Percentiles rank a stretch among this genome's conserved stretches.
Evolutionary conservation across 2,329 filamentous ascomycete genomes (phyloP).

Genomic region (Seiridium unicorne): DNA sequence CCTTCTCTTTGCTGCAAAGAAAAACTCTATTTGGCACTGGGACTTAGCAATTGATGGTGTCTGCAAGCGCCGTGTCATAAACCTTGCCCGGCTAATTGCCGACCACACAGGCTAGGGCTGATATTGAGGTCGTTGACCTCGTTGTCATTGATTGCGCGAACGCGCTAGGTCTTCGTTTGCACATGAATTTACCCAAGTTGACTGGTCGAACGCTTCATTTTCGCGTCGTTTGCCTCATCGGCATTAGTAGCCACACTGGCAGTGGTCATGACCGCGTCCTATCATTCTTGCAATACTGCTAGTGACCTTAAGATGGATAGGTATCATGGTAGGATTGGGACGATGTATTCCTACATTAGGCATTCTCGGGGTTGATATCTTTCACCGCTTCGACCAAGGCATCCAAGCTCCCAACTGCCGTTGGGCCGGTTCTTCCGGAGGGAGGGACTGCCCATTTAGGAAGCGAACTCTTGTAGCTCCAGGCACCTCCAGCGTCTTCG

Average conservation of each 20-base stretch:
- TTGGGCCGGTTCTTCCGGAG: constrained; percentile 67
- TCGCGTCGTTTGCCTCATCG: background rate
- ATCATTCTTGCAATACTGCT: background rate
- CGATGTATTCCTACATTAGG: constrained; percentile 11
- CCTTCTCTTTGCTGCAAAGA: constrained; percentile 3
- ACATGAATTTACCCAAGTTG: background rate
- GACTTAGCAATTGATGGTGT: background rate
- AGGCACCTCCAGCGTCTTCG: constrained; percentile 76
- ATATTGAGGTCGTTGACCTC: background rate
- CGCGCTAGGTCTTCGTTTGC: background rate
- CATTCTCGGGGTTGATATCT: constrained; percentile 41
- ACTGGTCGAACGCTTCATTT: background rate
- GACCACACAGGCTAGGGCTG: constrained; percentile 4
- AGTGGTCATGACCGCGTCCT: background rate
- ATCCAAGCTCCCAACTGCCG: constrained; percentile 61
- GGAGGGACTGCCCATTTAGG: constrained; percentile 88
- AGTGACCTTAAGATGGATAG: background rate
- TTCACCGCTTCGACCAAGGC: constrained; percentile 56
- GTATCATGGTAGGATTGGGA: background rate
- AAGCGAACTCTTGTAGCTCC: constrained; percentile 83
- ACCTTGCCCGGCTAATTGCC: background rate
- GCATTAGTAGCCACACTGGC: background rate
- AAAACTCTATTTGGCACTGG: constrained; percentile 5
- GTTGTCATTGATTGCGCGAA: background rate
- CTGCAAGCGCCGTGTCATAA: background rate